A percentile compares a stretch with the other conserved stretches of the same genome.
Conservation (phyloP, 495 filamentous ascomycete species). For the Penicillium odoratum region DNA sequence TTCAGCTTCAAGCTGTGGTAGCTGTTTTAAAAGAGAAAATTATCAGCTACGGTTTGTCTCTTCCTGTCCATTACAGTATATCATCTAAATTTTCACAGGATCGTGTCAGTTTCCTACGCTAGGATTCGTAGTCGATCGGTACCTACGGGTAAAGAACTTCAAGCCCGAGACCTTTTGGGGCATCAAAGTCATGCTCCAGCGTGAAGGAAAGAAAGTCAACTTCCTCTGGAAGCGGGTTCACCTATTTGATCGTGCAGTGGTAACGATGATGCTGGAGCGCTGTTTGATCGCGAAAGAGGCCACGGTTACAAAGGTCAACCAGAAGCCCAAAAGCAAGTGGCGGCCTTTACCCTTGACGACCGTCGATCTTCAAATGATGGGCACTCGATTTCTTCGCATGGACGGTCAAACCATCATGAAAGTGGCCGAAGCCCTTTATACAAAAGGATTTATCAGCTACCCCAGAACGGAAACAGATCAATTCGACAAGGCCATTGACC, state of each 20-base stretch:
- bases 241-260: conserved; percentile 84
- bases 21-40: conserved; percentile 59
- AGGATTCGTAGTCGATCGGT: conserved; percentile 95
- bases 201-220: conserved; percentile 75
- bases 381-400: conserved; percentile 79
- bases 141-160: conserved; percentile 89
- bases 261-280: conserved; percentile 78
- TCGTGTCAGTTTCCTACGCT: conserved; percentile 97
- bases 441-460: conserved; percentile 94
- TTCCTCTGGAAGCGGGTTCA: conserved; percentile 83
- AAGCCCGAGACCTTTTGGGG: conserved; percentile 90
- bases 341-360: conserved; percentile 91
- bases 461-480: conserved; percentile 96
- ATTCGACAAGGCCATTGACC: conserved; percentile 87
- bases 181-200: conserved; percentile 78
- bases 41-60: conserved; percentile 77
- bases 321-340: conserved; percentile 93
- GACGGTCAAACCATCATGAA: conserved; percentile 86
- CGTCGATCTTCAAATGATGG: conserved; percentile 98
- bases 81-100: conserved; percentile 51
- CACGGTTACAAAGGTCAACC: conserved; percentile 76
- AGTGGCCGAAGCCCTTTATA: conserved; percentile 86
- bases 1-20: conserved; percentile 67
- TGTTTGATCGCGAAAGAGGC: conserved; percentile 77
- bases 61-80: not conserved